Conservation (phyloP, 2,329 filamentous ascomycete genomes). For the Microthyrium microscopicum region DNA sequence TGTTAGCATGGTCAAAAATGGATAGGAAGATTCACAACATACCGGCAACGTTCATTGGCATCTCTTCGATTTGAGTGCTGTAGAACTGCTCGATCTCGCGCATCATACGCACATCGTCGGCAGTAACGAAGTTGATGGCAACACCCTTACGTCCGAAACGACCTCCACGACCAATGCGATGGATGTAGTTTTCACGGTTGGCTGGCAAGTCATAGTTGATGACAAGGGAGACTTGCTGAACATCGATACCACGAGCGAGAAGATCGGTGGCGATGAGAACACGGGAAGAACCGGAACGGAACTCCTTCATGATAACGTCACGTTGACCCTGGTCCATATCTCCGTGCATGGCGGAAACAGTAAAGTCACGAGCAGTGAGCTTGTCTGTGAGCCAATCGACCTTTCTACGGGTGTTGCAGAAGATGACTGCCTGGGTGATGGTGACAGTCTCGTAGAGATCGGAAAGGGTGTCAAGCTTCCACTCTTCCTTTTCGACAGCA, state of each 20-base stretch:
- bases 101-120: constrained; percentile 99
- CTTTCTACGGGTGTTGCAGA: constrained; percentile 99
- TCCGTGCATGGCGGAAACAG: constrained; percentile 98
- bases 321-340: constrained; percentile 98
- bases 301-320: constrained; percentile 99
- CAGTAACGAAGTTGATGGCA: constrained; percentile 99
- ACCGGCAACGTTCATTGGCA: constrained; percentile 83
- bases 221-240: constrained; percentile 97
- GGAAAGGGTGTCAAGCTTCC: constrained; percentile 98
- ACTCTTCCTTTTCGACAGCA: constrained; percentile 99
- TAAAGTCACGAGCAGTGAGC: constrained; percentile 96
- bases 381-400: constrained; percentile 99
- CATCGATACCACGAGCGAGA: constrained; percentile 97
- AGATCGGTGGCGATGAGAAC: constrained; percentile 97
- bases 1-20: constrained; percentile 28
- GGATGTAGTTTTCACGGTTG: constrained; percentile 99
- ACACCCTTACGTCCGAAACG: constrained; percentile 99
- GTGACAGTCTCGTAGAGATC: constrained; percentile 99
- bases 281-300: constrained; percentile 95
- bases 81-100: constrained; percentile 99
- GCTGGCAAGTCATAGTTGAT: constrained; percentile 99
- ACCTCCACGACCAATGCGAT: constrained; percentile 97
- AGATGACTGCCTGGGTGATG: constrained; percentile 98
- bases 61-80: constrained; percentile 99
- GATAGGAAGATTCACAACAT: constrained; percentile 24